Percentiles rank a stretch among this genome's conserved stretches.
These are phyloP conservation scores for Epithele typhae DNA, from an alignment of 768 basidiomycete species.

Conservation along the genomic window DNA sequence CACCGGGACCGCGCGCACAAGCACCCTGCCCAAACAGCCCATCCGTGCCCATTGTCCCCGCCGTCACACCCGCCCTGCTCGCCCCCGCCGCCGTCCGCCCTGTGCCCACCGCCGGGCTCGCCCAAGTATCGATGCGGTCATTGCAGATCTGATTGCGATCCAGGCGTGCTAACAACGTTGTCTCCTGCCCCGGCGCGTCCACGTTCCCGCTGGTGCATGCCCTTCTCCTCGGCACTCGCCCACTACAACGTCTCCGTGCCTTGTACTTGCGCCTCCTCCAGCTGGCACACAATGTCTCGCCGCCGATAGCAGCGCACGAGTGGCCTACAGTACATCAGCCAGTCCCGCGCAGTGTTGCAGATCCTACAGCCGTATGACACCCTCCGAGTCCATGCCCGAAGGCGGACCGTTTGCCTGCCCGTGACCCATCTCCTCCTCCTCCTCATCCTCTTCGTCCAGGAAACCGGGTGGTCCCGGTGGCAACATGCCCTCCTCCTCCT, in stretches of 20 bases:
- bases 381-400: slow-evolving; percentile 19
- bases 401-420: slow-evolving; percentile 3
- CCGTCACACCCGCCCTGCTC: not conserved
- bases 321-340: slow-evolving; percentile 2
- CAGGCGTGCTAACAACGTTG: slow-evolving; percentile 6
- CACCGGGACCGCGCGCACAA: slow-evolving; percentile 1
- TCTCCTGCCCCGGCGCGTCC: not conserved
- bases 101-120: slow-evolving; percentile 6
- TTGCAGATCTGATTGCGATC: slow-evolving; percentile 18
- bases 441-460: slow-evolving; percentile 26
- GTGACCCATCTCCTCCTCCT: slow-evolving; percentile 14
- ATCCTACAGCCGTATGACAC: slow-evolving; percentile 24
- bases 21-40: slow-evolving; percentile 7
- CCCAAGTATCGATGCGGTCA: slow-evolving; percentile 12
- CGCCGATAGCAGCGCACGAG: not conserved
- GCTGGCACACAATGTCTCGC: too few relatives aligned
- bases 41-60: not conserved
- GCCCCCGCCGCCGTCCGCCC: not conserved
- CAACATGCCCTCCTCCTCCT: slow-evolving; percentile 26
- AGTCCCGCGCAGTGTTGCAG: slow-evolving; percentile 4
- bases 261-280: too few relatives aligned
- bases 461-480: slow-evolving; percentile 23
- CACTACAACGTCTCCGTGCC: not conserved
- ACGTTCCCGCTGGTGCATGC: not conserved
- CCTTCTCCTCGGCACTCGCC: slow-evolving; percentile 2